A percentile compares a stretch with the other conserved stretches of the same genome.
Evolutionary conservation across 768 basidiomycete genomes (phyloP).

Genomic region (Solioccasus polychromus): DNA sequence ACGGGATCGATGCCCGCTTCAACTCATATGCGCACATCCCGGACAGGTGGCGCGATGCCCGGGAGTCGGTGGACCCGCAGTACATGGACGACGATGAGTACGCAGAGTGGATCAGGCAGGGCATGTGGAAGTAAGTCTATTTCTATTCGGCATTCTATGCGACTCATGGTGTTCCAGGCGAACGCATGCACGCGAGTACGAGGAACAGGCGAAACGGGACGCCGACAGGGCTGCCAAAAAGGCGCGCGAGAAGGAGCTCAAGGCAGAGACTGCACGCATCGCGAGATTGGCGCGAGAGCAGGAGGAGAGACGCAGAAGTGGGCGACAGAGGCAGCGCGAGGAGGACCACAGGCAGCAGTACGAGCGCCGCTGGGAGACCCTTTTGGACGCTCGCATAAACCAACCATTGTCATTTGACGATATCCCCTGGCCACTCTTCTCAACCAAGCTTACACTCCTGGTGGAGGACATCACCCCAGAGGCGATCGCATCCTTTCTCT

Average conservation of each 20-base stretch:
- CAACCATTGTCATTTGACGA: slow-evolving; percentile 41
- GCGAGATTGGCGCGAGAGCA: slow-evolving; percentile 54
- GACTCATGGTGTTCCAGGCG: slow-evolving; percentile 40
- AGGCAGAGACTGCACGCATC: slow-evolving; percentile 49
- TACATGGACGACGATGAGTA: slow-evolving; percentile 86
- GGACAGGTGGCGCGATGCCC: slow-evolving; percentile 56
- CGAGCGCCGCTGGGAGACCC: slow-evolving; percentile 53
- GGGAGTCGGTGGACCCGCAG: slow-evolving; percentile 40
- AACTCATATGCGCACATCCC: slow-evolving; percentile 74
- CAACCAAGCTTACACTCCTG: slow-evolving; percentile 28
- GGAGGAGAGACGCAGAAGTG: slow-evolving; percentile 45
- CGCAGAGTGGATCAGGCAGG: slow-evolving; percentile 78
- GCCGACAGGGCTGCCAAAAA: slow-evolving; percentile 50
- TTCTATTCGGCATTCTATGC: background rate
- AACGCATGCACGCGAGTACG: slow-evolving; percentile 65
- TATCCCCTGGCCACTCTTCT: slow-evolving; percentile 71
- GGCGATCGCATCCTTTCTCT: slow-evolving; percentile 56
- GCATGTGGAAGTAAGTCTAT: slow-evolving; percentile 75
- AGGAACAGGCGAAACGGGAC: slow-evolving; percentile 55
- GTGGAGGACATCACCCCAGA: slow-evolving; percentile 54
- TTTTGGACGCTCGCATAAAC: slow-evolving; percentile 35
- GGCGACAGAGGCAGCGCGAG: slow-evolving; percentile 42
- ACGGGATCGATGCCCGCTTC: slow-evolving; percentile 58
- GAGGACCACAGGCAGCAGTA: slow-evolving; percentile 52
- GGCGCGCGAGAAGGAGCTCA: slow-evolving; percentile 52